phyloP scores from a whole-genome alignment of 139 green algal genomes.

The Diplosphaera chodatii region DNA sequence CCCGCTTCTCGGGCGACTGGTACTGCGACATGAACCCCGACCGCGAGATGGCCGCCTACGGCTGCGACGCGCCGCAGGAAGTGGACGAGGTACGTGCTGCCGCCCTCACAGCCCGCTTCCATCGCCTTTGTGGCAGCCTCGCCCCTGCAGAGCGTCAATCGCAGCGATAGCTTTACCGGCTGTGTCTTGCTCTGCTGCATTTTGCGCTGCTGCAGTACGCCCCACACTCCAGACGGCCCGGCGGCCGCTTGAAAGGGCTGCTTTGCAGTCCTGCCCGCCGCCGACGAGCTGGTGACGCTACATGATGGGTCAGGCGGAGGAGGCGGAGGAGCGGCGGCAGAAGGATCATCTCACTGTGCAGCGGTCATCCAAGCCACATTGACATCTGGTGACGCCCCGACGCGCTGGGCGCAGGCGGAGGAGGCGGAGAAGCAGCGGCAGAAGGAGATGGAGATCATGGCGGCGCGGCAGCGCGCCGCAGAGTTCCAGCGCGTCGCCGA shows the following conservation, averaged over 20 bases:
- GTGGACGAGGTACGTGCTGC: neutral
- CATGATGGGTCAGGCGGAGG: neutral
- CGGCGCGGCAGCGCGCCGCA: neutral
- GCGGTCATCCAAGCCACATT: no score
- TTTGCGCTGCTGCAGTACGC: no score
- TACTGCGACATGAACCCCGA: constrained; percentile 1
- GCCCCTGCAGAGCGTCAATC: no score
- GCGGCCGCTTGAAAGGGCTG: no score
- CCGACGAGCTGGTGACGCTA: neutral
- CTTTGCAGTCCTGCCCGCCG: no score
- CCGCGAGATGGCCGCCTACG: neutral
- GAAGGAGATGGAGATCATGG: neutral
- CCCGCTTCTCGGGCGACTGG: neutral
- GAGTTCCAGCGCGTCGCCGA: constrained; percentile 1
- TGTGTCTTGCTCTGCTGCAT: no score
- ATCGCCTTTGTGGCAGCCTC: no score
- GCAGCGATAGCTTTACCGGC: no score
- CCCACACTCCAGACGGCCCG: no score
- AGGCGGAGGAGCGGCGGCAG: neutral
- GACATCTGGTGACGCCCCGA: no score
- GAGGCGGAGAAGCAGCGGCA: neutral
- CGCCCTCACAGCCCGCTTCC: neutral
- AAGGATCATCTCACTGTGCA: neutral
- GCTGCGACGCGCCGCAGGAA: neutral
- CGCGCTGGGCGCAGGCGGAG: neutral